Conservation (phyloP, 305 asterid genomes). For the Rubia peregrina region DNA sequence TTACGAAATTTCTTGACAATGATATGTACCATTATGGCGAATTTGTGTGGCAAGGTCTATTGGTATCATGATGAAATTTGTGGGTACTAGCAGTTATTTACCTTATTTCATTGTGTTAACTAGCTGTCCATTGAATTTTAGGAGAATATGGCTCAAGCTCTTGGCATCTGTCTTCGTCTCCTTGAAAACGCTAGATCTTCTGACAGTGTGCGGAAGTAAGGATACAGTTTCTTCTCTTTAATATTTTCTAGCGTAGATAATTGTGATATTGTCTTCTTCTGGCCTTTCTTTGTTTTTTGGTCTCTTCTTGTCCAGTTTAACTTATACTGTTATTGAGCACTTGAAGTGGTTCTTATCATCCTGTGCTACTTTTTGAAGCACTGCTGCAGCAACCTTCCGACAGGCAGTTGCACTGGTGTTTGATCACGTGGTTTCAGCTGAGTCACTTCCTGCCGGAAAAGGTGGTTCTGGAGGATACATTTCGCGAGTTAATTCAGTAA, state of each 20-base stretch:
- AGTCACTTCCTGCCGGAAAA: constrained; percentile 82
- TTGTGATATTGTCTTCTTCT: not conserved
- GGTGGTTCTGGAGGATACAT: constrained; percentile 78
- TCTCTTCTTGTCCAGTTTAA: constrained; percentile 24
- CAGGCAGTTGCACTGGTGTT: constrained; percentile 98
- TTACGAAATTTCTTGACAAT: not conserved
- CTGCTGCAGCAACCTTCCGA: constrained; percentile 99
- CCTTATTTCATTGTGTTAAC: too few species aligned
- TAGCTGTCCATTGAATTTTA: constrained; percentile 32
- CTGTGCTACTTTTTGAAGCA: constrained; percentile 53
- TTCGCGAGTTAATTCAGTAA: constrained; percentile 82
- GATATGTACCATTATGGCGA: not conserved
- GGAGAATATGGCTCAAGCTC: constrained; percentile 85
- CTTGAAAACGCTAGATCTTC: constrained; percentile 90
- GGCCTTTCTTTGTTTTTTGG: constrained; percentile 6
- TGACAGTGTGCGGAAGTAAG: constrained; percentile 98
- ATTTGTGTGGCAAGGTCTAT: not conserved
- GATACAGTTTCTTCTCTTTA: not conserved
- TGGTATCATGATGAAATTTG: constrained; percentile 6
- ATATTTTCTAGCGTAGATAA: constrained; percentile 2
- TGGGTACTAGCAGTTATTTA: constrained; percentile 7
- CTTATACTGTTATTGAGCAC: constrained; percentile 13
- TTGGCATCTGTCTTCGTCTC: constrained; percentile 92
- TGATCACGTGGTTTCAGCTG: constrained; percentile 74
- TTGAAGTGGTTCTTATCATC: constrained; percentile 16